Percentiles rank a stretch among this genome's conserved stretches.
Conservation (phyloP, 140 eudicot species). For the Bidens hawaiensis region DNA sequence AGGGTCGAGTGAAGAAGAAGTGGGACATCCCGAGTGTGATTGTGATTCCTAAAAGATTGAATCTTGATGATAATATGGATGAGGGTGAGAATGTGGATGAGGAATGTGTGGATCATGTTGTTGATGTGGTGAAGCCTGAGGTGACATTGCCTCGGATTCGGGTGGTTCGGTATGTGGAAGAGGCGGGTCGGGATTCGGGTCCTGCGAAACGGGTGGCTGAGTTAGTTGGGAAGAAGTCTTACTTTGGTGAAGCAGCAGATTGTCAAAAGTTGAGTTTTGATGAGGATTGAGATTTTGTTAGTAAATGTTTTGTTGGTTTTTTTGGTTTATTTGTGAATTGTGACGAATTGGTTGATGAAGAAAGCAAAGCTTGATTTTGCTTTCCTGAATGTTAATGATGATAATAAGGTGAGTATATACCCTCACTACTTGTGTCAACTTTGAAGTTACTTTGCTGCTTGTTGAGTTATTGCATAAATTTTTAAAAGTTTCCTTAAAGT, state of each 20-base stretch:
- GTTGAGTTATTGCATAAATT: too few species aligned
- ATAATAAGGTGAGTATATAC: background rate
- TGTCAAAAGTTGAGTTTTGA: slow-evolving; percentile 61
- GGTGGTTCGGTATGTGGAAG: slow-evolving; percentile 40
- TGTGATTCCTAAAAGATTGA: slow-evolving; percentile 39
- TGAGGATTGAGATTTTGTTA: slow-evolving; percentile 31
- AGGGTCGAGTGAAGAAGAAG: slow-evolving; percentile 61
- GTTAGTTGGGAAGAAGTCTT: slow-evolving; percentile 66
- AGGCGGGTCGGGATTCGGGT: slow-evolving; percentile 78
- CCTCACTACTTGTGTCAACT: background rate
- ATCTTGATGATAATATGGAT: slow-evolving; percentile 18
- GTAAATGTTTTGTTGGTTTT: slow-evolving; percentile 14
- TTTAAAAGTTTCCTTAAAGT: too few species aligned
- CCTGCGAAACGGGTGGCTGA: slow-evolving; percentile 81
- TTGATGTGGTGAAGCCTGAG: slow-evolving; percentile 30
- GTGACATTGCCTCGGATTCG: slow-evolving; percentile 51
- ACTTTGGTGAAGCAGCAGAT: slow-evolving; percentile 45
- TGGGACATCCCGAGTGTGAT: slow-evolving; percentile 77
- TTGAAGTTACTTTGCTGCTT: too few species aligned
- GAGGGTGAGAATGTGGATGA: slow-evolving; percentile 13
- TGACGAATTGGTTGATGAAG: background rate
- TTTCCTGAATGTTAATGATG: slow-evolving; percentile 14
- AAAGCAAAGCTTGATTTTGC: slow-evolving; percentile 38
- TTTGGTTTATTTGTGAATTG: slow-evolving; percentile 11
- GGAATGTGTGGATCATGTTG: slow-evolving; percentile 18